Base-by-base conservation (phyloP, 2,329 filamentous ascomycete species). In the Alternaria longipes region DNA sequence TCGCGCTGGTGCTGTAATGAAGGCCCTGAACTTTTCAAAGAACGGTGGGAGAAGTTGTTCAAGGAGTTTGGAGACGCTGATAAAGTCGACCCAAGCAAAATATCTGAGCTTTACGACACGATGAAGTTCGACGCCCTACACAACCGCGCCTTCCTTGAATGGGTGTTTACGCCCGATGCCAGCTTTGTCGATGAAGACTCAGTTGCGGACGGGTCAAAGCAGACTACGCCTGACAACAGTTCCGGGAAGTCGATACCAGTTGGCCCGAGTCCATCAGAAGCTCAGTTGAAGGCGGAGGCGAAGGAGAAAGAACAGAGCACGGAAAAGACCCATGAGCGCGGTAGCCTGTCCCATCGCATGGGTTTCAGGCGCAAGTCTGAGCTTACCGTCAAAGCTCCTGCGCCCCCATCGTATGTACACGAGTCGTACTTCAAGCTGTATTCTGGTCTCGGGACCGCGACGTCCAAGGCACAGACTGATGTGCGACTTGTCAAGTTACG, bases 71-170 rank as follows among this genome's bases (percentile, higher is more conserved):
- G 91, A 67, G 96, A 99, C 77, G 91, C 92, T 1, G 95, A 99
- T 73, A 99, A 99, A 82, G 93, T 98, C 18, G 95, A 99, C 78
- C 96, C 96, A 18, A 97, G 94, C 84, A 99, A 99, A 82, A 94
- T 99, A 64, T 97, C 93, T 5, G 95, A 99, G 81, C 86, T 99
- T 3, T 99, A 99, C 78, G 95, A 99, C 78, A 98, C 94, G 20
- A 98, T 99, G 95, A 99, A 99, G 79, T 99, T 98, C 67, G 95
- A 99, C 78, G 95, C 95, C 1, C 84, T 99, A 14, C 96, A 99
- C 80, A 99, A 99, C 75, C 89, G 95, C 3, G 92, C 93, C 64
- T 99, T 99, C 73, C 83, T 99, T 4, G 95, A 99, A 78, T 98
- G 95, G 92, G 91, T 97, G 0, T 99, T 99, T 71, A 97, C 93